Evolutionary conservation across 2,329 filamentous ascomycete species (phyloP).

Genomic region (Fusarium continuum): DNA sequence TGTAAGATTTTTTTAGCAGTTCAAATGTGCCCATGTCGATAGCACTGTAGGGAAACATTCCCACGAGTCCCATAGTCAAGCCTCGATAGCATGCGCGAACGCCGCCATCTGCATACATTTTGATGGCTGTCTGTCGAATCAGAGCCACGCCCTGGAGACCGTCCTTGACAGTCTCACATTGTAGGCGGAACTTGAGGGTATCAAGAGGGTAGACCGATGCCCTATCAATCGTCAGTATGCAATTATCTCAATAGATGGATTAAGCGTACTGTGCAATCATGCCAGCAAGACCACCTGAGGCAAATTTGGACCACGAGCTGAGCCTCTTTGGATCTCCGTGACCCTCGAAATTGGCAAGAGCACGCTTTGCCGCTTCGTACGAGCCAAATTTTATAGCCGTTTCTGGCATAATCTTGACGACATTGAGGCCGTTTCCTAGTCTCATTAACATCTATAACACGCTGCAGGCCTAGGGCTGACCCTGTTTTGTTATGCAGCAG

Average conservation of each 20-base stretch:
- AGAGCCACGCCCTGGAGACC: slow-evolving; percentile 85
- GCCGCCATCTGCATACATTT: slow-evolving; percentile 84
- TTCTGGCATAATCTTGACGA: slow-evolving; percentile 98
- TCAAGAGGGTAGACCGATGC: slow-evolving; percentile 96
- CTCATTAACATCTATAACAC: slow-evolving; percentile 11
- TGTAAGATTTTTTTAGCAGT: slow-evolving; percentile 81
- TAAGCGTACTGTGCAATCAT: slow-evolving; percentile 87
- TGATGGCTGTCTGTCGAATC: slow-evolving; percentile 81
- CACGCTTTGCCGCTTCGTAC: slow-evolving; percentile 93
- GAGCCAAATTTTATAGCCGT: slow-evolving; percentile 98
- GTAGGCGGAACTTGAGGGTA: slow-evolving; percentile 82
- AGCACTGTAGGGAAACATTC: slow-evolving; percentile 97
- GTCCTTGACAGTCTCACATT: slow-evolving; percentile 91
- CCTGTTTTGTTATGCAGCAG: neutral
- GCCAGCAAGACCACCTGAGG: slow-evolving; percentile 88
- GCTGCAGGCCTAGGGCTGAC: neutral
- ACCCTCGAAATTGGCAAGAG: slow-evolving; percentile 86
- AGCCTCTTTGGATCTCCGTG: slow-evolving; percentile 84
- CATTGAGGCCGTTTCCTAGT: slow-evolving; percentile 94
- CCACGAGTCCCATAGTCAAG: slow-evolving; percentile 89
- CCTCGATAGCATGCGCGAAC: slow-evolving; percentile 86
- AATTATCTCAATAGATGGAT: neutral
- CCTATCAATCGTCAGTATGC: slow-evolving; percentile 51
- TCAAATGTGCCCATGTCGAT: slow-evolving; percentile 98
- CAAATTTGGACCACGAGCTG: slow-evolving; percentile 85